These are phyloP conservation scores for Pelargonium myrrhifolium DNA, from an alignment of 441 rosid species.

Conservation along the genomic window DNA sequence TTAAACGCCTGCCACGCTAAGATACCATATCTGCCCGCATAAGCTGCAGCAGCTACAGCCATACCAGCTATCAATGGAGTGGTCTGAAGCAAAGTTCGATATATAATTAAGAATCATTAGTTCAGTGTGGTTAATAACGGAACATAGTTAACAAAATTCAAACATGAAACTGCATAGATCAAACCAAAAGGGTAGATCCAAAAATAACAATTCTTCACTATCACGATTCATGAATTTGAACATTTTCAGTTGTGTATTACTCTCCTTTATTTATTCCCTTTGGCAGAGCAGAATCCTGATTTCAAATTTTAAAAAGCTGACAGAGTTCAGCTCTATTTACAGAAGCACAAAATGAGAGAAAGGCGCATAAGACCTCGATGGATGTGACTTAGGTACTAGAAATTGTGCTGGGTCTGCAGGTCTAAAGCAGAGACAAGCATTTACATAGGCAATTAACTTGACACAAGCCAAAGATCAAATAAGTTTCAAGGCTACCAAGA, in stretches of 20 bases:
- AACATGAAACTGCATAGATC: background rate
- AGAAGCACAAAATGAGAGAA: too few species aligned
- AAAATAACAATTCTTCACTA: background rate
- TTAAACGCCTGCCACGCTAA: constrained; percentile 62
- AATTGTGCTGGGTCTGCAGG: too few species aligned
- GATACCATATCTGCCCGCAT: constrained; percentile 52
- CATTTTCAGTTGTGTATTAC: too few species aligned
- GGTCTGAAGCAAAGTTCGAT: constrained; percentile 26
- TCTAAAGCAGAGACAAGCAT: too few species aligned
- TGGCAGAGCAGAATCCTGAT: too few species aligned
- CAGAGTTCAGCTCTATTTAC: too few species aligned
- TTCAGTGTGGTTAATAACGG: background rate
- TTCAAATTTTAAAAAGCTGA: too few species aligned
- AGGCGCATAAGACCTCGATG: too few species aligned
- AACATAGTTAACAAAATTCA: background rate
- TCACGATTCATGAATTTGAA: too few species aligned
- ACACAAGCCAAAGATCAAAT: background rate
- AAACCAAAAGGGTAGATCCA: background rate
- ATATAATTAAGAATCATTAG: background rate
- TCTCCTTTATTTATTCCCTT: too few species aligned
- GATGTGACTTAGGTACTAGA: too few species aligned
- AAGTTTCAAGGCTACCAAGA: background rate
- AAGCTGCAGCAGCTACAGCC: constrained; percentile 61
- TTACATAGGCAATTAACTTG: too few species aligned
- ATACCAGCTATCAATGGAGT: constrained; percentile 45